Evolutionary conservation across 192 early-diverging fungal genomes (phyloP), one percentile per base, ranked within the genome.

Genomic region (Coemansia guatemalensis): DNA sequence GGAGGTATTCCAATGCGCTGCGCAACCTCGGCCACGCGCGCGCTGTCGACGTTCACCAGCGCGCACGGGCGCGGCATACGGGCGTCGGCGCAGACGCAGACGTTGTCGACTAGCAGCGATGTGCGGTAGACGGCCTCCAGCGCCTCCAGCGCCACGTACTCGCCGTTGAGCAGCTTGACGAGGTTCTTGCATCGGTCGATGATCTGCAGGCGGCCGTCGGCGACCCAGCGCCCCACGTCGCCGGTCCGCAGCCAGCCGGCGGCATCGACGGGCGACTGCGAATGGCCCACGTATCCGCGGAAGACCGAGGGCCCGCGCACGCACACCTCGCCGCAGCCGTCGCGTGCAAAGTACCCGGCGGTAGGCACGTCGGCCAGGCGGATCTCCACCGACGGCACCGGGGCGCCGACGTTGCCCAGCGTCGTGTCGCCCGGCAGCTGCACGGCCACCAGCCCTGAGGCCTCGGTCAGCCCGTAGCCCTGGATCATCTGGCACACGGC

Each of bases 151-250:
- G 96, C 96, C 74, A 98, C 89, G 77, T 91, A 93, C 79, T 96
- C 95, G 66, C 93, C 96, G 69, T 93, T 84, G 5, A 87, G 82
- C 61, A 95, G 83, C 76, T 96, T 98, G 62, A 98, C 89, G 53
- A 98, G 85, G 76, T 97, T 98, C 86, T 94, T 94, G 67, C 86
- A 89, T 50, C 96, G 86, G 74, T 98, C 96, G 70, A 98, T 93
- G 51, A 98, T 87, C 17, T 82, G 72, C 25, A 98, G 65, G 35
- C 86, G 85, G 41, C 94, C 94, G 60, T 89, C 88, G 1, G 82
- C 69, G 50, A 85, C 79, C 89, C 89, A 92, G 83, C 92, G 88
- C 56, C 87, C 96, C 67, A 98, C 90, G 78, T 95, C 94, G 51
- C 95, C 95, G 17, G 93, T 95, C 73, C 75, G 85, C 53, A 97